These are phyloP conservation scores for Cordyceps pruinosa DNA, from an alignment of 2,329 filamentous ascomycete genomes.

Conservation along the genomic window DNA sequence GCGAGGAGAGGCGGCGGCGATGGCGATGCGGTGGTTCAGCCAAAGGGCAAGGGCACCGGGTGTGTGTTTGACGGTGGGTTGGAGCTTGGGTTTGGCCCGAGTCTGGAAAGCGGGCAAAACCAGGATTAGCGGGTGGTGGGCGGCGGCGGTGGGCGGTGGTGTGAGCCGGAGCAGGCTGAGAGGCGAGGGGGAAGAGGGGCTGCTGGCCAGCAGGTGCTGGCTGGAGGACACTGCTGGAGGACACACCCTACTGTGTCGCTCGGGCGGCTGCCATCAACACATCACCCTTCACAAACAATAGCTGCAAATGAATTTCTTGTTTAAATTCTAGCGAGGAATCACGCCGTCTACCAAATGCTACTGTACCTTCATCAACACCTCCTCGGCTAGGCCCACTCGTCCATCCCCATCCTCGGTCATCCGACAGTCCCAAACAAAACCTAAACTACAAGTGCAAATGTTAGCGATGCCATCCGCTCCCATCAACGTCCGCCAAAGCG, in stretches of 20 bases:
- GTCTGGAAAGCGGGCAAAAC: constrained; percentile 8
- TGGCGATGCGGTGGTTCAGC: constrained; percentile 5
- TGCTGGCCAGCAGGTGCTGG: too few relatives aligned
- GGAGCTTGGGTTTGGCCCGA: neutral
- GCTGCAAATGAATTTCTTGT: too few relatives aligned
- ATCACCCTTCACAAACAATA: too few relatives aligned
- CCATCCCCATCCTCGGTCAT: neutral
- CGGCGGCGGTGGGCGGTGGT: neutral
- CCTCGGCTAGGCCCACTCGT: neutral
- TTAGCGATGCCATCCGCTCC: neutral
- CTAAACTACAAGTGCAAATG: neutral
- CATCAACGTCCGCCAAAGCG: neutral
- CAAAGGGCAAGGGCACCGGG: constrained; percentile 1
- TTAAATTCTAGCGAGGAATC: too few relatives aligned
- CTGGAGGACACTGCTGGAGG: too few relatives aligned
- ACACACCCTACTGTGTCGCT: too few relatives aligned
- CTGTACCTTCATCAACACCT: neutral
- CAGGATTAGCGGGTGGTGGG: constrained; percentile 1
- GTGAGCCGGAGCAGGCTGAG: neutral
- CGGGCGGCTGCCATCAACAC: too few relatives aligned
- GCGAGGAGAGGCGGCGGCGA: neutral
- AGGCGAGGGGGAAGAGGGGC: neutral
- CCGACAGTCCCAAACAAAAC: neutral
- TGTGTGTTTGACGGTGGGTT: neutral
- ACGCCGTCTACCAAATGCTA: too few relatives aligned